Evolutionary conservation across 306 rosid species (phyloP).

Genomic region (Lablab purpureus): DNA sequence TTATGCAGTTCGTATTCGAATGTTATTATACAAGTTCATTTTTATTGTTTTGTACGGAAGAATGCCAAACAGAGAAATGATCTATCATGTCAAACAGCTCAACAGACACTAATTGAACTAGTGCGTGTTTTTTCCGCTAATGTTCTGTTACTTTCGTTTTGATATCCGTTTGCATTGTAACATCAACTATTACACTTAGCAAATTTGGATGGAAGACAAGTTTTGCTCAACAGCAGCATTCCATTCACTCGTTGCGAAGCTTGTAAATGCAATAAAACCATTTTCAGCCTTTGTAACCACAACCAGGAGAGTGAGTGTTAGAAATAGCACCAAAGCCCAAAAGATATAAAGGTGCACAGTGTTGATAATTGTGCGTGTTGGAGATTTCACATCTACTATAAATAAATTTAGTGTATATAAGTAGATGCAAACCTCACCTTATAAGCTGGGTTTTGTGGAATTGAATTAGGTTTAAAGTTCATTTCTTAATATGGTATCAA

Average conservation of each 20-base stretch:
- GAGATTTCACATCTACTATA: too few species aligned
- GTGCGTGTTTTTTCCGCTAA: slow-evolving; percentile 31
- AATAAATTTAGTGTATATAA: too few species aligned
- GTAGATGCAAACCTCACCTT: too few species aligned
- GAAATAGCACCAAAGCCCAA: slow-evolving; percentile 10
- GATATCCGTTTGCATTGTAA: not conserved
- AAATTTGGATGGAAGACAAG: slow-evolving; percentile 17
- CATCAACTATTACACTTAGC: slow-evolving; percentile 9
- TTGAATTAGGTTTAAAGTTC: too few species aligned
- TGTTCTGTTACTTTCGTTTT: not conserved
- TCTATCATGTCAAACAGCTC: slow-evolving; percentile 57
- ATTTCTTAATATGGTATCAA: too few species aligned
- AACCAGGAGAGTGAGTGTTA: not conserved
- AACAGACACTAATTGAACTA: slow-evolving; percentile 41
- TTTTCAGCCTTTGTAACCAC: slow-evolving; percentile 3
- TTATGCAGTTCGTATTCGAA: not conserved
- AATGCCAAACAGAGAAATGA: slow-evolving; percentile 45
- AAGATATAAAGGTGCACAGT: not conserved
- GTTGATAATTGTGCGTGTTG: not conserved
- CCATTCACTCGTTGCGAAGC: slow-evolving; percentile 23
- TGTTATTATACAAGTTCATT: slow-evolving; percentile 15
- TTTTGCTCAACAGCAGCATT: slow-evolving; percentile 16
- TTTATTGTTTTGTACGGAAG: slow-evolving; percentile 51
- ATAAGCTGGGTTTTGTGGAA: too few species aligned
- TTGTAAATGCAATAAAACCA: slow-evolving; percentile 10